Base-by-base conservation (phyloP, 179 eudicot genomes). In the Camellia oleifera region DNA sequence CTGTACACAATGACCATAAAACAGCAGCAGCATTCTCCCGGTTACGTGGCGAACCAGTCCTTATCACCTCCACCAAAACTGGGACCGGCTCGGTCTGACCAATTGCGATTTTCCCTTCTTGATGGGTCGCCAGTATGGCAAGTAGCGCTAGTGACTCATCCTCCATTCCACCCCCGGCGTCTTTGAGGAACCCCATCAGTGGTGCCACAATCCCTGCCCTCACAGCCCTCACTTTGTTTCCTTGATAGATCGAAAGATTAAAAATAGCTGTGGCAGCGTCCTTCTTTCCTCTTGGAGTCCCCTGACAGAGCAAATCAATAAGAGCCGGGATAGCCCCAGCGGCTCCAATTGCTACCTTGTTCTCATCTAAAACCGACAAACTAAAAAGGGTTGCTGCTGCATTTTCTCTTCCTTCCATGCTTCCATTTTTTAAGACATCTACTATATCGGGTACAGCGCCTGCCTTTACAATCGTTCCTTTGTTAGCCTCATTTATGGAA, bases 321-420 rank as follows among this genome's bases (percentile, higher is more conserved):
- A 95, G 91, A 44, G 97, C 86, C 2, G 95, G 97, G 44, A 95
- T 92, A 14, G 99, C 98, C 62, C 99, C 99, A 0, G 95, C 97
- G 4, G 90, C 93, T 13, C 99, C 99, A 1, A 95, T 95, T 1
- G 93, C 90, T 53, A 94, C 91, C 81, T 95, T 95, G 81, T 95
- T 94, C 81, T 95, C 95, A 67, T 94, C 99, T 60, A 91, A 84
- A 3, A 91, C 98, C 0, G 99, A 95, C 20, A 95, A 84, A 83
- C 99, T 95, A 73, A 95, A 95, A 63, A 95, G 93, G 53, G 99
- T 91, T 2, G 99, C 99, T 12, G 99, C 99, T 2, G 98, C 97
- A 77, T 95, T 95, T 79, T 95, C 99, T 76, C 95, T 87, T 0
- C 94, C 98, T 80, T 95, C 99, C 90, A 84, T 91, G 89, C 98